Evolutionary conservation across 2,329 filamentous ascomycete species (phyloP).

Genomic region (Fusarium robinianum): DNA sequence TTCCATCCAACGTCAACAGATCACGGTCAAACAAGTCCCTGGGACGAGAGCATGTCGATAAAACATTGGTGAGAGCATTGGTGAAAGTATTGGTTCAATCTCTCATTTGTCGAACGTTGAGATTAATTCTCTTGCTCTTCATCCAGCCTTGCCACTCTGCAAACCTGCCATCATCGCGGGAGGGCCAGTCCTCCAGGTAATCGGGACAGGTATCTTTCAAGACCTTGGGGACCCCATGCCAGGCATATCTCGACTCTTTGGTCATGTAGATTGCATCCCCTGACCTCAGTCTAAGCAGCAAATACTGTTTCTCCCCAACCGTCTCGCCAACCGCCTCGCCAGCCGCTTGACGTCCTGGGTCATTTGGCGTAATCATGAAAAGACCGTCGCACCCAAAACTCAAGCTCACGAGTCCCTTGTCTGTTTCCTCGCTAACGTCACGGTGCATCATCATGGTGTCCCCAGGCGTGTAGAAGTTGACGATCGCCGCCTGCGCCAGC

Average conservation of each 20-base stretch:
- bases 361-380: conserved; percentile 77
- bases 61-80: no score
- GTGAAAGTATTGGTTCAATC: conserved; percentile 48
- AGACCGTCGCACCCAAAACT: conserved; percentile 89
- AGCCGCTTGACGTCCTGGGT: conserved; percentile 30
- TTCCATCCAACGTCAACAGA: no score
- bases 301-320: conserved; percentile 50
- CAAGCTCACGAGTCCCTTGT: conserved; percentile 79
- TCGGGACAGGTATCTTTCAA: conserved; percentile 77
- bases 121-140: conserved; percentile 81
- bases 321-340: conserved; percentile 19
- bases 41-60: no score
- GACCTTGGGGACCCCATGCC: conserved; percentile 94
- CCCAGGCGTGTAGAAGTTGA: conserved; percentile 89
- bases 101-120: conserved; percentile 91
- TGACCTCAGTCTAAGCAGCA: conserved; percentile 72
- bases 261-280: conserved; percentile 94
- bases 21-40: no score
- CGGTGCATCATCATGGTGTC: conserved; percentile 93
- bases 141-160: conserved; percentile 85
- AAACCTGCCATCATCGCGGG: conserved; percentile 53
- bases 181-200: conserved; percentile 77
- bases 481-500: conserved; percentile 83
- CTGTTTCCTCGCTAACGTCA: conserved; percentile 85
- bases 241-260: conserved; percentile 79